These are phyloP conservation scores for Boletus reticulatus DNA, from an alignment of 768 basidiomycete genomes.

Conservation along the genomic window DNA sequence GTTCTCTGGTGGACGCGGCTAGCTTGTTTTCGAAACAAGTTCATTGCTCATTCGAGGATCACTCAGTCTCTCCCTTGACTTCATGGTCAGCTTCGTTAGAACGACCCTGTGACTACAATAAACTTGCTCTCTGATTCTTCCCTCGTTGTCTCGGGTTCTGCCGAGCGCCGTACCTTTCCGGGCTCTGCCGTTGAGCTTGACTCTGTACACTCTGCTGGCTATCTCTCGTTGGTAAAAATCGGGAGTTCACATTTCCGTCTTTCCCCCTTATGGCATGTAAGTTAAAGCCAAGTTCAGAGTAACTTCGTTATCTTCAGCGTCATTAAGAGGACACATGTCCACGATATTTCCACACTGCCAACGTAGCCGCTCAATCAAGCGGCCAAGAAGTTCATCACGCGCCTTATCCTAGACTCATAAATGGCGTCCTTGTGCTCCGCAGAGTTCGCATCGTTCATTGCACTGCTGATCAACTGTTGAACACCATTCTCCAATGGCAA, in stretches of 20 bases:
- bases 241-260: too few species aligned
- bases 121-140: too few species aligned
- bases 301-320: conserved; percentile 17
- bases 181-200: too few species aligned
- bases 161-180: too few species aligned
- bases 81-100: background rate
- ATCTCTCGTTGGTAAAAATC: too few species aligned
- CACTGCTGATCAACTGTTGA: background rate
- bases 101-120: too few species aligned
- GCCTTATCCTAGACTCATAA: conserved; percentile 15
- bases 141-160: too few species aligned
- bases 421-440: background rate
- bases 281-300: background rate
- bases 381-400: background rate
- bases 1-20: too few species aligned
- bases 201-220: too few species aligned
- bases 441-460: background rate
- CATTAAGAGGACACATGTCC: conserved; percentile 6
- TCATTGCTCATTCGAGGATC: too few species aligned
- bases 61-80: too few species aligned
- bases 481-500: background rate
- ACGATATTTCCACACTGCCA: conserved; percentile 1
- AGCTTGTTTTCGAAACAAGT: background rate
- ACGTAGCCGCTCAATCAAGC: conserved; percentile 7
- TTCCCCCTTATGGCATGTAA: background rate